Evolutionary conservation across 495 filamentous ascomycete species (phyloP).

Genomic region (Tuber brumale): DNA sequence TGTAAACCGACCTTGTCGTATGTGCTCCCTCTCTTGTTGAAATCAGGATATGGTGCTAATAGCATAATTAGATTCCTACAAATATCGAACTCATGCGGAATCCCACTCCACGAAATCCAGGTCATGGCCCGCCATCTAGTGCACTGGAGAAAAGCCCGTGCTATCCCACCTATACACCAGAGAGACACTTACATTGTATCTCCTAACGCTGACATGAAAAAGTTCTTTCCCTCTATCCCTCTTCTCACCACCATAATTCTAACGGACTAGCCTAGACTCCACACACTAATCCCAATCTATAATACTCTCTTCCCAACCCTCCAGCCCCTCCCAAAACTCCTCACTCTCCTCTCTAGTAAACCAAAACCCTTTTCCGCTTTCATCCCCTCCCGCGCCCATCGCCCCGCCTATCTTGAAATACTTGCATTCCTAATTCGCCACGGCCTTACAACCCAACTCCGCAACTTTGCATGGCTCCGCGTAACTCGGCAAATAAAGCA

Average conservation of each 20-base stretch:
- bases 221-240: background rate
- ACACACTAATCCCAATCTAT: constrained; percentile 65
- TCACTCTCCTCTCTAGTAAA: constrained; percentile 65
- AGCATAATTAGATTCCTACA: constrained; percentile 56
- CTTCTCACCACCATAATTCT: background rate
- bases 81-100: constrained; percentile 63
- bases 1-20: constrained; percentile 76
- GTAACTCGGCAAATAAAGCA: constrained; percentile 50
- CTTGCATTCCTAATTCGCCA: constrained; percentile 86
- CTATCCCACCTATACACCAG: constrained; percentile 83
- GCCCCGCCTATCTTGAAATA: constrained; percentile 77
- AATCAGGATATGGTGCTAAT: background rate
- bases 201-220: constrained; percentile 74
- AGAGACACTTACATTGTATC: constrained; percentile 90
- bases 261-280: constrained; percentile 45
- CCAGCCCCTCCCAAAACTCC: constrained; percentile 74
- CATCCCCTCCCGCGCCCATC: constrained; percentile 83
- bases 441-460: constrained; percentile 85
- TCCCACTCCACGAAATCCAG: constrained; percentile 71
- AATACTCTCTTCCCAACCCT: constrained; percentile 69
- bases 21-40: constrained; percentile 18
- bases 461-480: constrained; percentile 76
- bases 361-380: constrained; percentile 73
- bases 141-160: constrained; percentile 86
- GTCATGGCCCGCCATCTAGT: constrained; percentile 84